Evolutionary conservation across 371 early-diverging fungal species (phyloP).

Genomic region (Mortierella polycephala): DNA sequence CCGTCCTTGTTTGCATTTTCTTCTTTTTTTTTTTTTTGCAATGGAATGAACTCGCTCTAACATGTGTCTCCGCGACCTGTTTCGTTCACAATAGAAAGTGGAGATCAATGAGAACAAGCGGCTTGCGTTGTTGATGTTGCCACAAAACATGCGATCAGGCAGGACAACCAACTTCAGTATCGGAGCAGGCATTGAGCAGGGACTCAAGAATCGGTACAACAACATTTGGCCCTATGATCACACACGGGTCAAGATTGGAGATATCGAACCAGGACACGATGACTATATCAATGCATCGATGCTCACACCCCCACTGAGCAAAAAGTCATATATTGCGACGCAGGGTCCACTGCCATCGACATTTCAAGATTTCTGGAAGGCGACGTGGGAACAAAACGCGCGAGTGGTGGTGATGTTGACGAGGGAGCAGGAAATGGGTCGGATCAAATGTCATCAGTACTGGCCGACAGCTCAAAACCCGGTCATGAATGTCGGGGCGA

Average conservation of each 20-base stretch:
- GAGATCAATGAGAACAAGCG: constrained; percentile 72
- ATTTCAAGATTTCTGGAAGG: constrained; percentile 90
- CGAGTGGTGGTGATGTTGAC: constrained; percentile 91
- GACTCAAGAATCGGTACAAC: constrained; percentile 77
- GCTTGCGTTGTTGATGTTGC: constrained; percentile 71
- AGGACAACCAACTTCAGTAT: constrained; percentile 67
- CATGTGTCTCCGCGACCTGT: not conserved
- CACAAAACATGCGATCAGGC: constrained; percentile 60
- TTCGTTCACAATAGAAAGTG: constrained; percentile 57
- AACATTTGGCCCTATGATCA: constrained; percentile 83
- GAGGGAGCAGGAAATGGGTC: constrained; percentile 81
- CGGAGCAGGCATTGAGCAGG: constrained; percentile 75
- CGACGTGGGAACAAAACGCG: constrained; percentile 86
- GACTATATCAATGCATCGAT: constrained; percentile 88
- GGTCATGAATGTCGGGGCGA: constrained; percentile 52
- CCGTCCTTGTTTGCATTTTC: not conserved
- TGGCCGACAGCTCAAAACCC: constrained; percentile 68
- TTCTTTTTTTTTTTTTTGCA: constrained; percentile 3
- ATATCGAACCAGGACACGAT: constrained; percentile 55
- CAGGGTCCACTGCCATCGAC: constrained; percentile 91
- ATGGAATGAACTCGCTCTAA: not conserved
- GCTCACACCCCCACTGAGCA: constrained; percentile 65
- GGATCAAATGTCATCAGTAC: constrained; percentile 80
- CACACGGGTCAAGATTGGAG: constrained; percentile 62
- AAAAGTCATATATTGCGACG: constrained; percentile 78